phyloP scores from a whole-genome alignment of 768 basidiomycete genomes.

The Nidularia sp. region DNA sequence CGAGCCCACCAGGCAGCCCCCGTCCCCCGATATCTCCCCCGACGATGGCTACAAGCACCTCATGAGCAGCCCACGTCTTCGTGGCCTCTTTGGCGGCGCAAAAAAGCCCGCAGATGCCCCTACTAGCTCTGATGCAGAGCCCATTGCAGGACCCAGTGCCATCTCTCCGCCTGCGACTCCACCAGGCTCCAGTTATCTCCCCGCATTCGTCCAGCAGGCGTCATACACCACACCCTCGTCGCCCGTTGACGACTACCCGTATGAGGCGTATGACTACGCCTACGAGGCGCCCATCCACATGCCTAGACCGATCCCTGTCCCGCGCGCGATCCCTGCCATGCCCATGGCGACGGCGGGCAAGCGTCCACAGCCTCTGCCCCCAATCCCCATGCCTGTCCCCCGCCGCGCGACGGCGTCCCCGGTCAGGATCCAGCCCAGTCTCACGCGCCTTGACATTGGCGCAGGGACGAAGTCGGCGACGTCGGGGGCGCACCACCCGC shows the following conservation, averaged over 20 bases:
- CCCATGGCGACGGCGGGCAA: conserved; percentile 7
- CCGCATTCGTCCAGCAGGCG: conserved; percentile 7
- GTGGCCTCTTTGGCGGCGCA: conserved; percentile 16
- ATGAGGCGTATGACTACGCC: conserved; percentile 1
- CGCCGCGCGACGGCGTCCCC: conserved; percentile 19
- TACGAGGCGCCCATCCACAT: conserved; percentile 19
- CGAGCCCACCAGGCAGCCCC: conserved; percentile 20
- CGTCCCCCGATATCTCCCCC: background rate
- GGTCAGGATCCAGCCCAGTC: conserved; percentile 16
- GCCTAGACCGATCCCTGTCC: conserved; percentile 6
- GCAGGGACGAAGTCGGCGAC: conserved; percentile 8
- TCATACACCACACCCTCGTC: background rate
- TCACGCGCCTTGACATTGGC: conserved; percentile 22
- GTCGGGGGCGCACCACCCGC: conserved; percentile 2
- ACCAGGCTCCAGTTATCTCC: conserved; percentile 7
- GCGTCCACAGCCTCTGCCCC: conserved; percentile 10
- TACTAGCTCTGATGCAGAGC: conserved; percentile 12
- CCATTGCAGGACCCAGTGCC: conserved; percentile 4
- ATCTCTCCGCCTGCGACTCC: conserved; percentile 6
- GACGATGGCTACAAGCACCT: conserved; percentile 9
- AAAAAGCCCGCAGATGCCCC: conserved; percentile 13
- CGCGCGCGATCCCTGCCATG: conserved; percentile 5
- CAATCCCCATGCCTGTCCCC: conserved; percentile 7
- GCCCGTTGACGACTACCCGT: conserved; percentile 4
- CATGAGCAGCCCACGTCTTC: conserved; percentile 15